Evolutionary conservation across 768 basidiomycete genomes (phyloP), one percentile per base, ranked within the genome.

Genomic region (Collybia sordida): DNA sequence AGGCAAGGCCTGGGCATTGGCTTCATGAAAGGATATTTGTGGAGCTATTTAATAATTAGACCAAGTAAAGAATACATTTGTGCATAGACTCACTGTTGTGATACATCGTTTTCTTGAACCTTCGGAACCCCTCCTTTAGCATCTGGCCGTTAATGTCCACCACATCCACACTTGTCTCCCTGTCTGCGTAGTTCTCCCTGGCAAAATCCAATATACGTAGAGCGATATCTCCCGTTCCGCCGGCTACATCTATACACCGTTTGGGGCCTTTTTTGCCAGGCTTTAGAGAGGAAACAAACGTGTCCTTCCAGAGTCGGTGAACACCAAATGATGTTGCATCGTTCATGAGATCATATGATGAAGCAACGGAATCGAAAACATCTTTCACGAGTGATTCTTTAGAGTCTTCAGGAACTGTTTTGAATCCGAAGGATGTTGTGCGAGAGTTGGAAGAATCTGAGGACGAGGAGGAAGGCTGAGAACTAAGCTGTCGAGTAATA

Each of bases 81-180:
- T 23, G 25, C 47, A 15, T 28, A 52, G 21, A 72, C 83, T 69
- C 59, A 98, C 96, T 96, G 61, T 90, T 92, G 69, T 98, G 89
- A 68, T 98, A 99, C 89, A 99, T 95, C 1, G 96, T 98, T 77
- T 91, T 88, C 59, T 93, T 94, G 67, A 98, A 93, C 37, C 94
- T 75, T 62, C 81, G 87, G 67, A 82, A 80, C 2, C 97, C 97
- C 64, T 96, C 95, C 55, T 87, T 82, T 56, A 99, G 77, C 97
- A 98, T 99, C 62, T 95, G 88, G 1, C 80, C 81, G 61, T 98
- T 99, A 65, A 99, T 93, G 60, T 99, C 97, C 42, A 93, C 88
- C 42, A 98, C 80, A 42, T 90, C 86, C 0, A 98, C 93, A 35
- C 77, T 82, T 2, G 92, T 88, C 64, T 96, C 93, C 57, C 97